Evolutionary conservation across 306 rosid species (phyloP), one percentile per base, ranked within the genome.

Genomic region (Glycine soja): DNA sequence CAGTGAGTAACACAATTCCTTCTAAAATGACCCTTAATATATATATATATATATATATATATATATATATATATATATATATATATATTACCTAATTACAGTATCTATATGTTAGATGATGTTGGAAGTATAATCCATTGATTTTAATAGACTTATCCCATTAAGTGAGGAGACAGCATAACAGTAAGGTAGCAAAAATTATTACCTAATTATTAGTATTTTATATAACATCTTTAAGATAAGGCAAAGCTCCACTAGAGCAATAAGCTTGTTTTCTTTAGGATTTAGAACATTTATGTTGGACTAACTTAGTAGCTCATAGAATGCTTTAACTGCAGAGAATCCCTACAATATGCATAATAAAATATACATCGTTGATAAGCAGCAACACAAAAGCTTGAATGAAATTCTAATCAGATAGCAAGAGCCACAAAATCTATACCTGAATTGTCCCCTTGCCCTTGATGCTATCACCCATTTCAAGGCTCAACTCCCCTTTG

Each of bases 361-460:
- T 24, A 79, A 71, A 54, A 75, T 74, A 30, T 72, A 12, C 54
- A 54, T 47, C 32, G 40, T 13, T 69, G 38, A 40, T 30, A 79
- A 70, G 77, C 56, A 62, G 70, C n/a, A 69, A 24, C 4, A 43
- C 9, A 63, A 32, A 75, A 62, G 50, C 64, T 68, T 38, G 53
- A 73, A 66, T 1, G 19, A 67, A 14, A 51, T 52, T 63, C 76
- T 36, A 32, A 9, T 46, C 18, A 73, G 59, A 78, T 10, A 11
- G 67, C 43, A 64, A 54, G 71, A 32, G 50, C 69, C 34, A 30
- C 42, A 7, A 84, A 77, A 79, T 77, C 57, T 43, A 5, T 86
- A 95, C 98, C 97, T 95, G 97, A 88, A 95, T 95, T 97, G 90
- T 92, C 57, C 98, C 98, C 89, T 95, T 95, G 75, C 98, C 98